Evolutionary conservation across 257 asterid genomes (phyloP).

Genomic region (Osmanthus fragrans): DNA sequence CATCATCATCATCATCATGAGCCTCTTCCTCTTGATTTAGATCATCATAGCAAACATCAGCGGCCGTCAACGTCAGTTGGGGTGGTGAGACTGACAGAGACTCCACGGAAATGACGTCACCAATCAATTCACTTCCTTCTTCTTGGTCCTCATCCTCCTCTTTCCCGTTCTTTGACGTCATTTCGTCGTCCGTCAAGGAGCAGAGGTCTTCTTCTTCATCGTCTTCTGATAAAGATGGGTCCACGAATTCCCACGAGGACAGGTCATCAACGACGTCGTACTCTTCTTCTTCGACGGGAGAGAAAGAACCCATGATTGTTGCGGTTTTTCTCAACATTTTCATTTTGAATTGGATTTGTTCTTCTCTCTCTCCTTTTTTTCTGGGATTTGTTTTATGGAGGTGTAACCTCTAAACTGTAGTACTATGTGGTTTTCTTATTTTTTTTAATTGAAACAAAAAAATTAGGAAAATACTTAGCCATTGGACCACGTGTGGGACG

Average conservation of each 20-base stretch:
- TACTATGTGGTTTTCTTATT: background rate
- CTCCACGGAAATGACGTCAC: conserved; percentile 27
- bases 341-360: background rate
- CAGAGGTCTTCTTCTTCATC: conserved; percentile 35
- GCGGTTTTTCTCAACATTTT: conserved; percentile 45
- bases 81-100: conserved; percentile 40
- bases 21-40: conserved; percentile 15
- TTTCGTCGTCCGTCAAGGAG: conserved; percentile 34
- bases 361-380: background rate
- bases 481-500: conserved; percentile 17
- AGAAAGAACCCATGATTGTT: conserved; percentile 19
- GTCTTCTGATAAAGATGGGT: conserved; percentile 57
- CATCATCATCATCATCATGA: background rate
- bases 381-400: background rate
- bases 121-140: conserved; percentile 20
- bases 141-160: conserved; percentile 3
- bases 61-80: conserved; percentile 23
- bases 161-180: background rate
- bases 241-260: conserved; percentile 76
- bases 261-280: conserved; percentile 41
- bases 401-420: background rate
- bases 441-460: background rate
- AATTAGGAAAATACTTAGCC: background rate
- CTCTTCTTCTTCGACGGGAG: conserved; percentile 19
- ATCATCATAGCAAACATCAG: conserved; percentile 15